phyloP scores from a whole-genome alignment of 176 grass and related monocot species.

The Oryza longistaminata region DNA sequence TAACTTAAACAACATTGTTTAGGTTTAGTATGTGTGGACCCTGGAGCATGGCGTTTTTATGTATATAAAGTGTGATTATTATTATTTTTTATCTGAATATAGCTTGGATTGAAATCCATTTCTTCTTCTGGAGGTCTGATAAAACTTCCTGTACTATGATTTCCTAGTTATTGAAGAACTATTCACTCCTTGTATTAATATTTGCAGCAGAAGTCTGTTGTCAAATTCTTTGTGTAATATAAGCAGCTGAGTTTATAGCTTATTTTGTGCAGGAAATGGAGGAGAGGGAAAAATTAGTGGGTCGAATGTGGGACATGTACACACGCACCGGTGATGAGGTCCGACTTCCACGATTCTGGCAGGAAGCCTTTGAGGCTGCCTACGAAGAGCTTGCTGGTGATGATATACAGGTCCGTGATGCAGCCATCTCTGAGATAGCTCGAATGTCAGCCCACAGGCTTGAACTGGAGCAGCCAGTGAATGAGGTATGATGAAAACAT shows the following conservation, averaged over 20 bases:
- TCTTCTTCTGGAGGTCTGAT: neutral
- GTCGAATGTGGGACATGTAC: slow-evolving; percentile 93
- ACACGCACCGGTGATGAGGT: slow-evolving; percentile 57
- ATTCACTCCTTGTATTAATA: neutral
- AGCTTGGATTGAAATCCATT: neutral
- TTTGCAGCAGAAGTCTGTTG: neutral
- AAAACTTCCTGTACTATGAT: neutral
- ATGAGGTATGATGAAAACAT: slow-evolving; percentile 25
- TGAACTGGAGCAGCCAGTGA: slow-evolving; percentile 58
- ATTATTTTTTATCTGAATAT: neutral
- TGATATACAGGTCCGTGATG: slow-evolving; percentile 50
- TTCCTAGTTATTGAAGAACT: neutral
- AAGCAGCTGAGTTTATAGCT: neutral
- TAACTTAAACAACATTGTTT: neutral
- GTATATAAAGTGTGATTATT: neutral
- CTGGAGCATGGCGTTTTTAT: neutral
- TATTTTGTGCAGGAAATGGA: slow-evolving; percentile 68
- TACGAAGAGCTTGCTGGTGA: slow-evolving; percentile 84
- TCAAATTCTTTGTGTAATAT: neutral
- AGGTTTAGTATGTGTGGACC: neutral
- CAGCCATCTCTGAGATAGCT: slow-evolving; percentile 75
- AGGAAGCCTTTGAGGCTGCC: slow-evolving; percentile 86
- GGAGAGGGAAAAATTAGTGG: slow-evolving; percentile 85
- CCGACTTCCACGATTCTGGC: slow-evolving; percentile 72
- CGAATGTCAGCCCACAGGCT: slow-evolving; percentile 70